Conservation (phyloP, 129 eudicot genomes). For the Dittrichia graveolens region DNA sequence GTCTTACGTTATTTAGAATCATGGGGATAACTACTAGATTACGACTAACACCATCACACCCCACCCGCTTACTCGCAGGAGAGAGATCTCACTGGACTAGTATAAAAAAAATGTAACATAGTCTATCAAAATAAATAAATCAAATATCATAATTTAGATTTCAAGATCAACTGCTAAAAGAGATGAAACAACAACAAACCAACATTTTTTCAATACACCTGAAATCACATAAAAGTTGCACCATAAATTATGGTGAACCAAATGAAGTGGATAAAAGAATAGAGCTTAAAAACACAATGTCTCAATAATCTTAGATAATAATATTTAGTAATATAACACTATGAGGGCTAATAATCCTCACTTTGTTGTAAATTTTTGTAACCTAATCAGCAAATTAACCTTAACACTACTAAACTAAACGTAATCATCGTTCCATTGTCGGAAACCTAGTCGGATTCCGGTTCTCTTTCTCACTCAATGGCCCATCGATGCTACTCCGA, state of each 20-base stretch:
- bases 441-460: slow-evolving; percentile 37
- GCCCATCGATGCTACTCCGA: slow-evolving; percentile 36
- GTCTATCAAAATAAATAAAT: no score
- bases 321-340: slow-evolving; percentile 13
- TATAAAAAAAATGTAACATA: no score
- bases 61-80: no score
- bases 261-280: slow-evolving; percentile 32
- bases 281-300: background rate
- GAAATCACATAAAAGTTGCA: background rate
- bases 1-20: no score
- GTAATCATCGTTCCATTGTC: slow-evolving; percentile 24
- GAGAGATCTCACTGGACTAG: no score
- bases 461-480: slow-evolving; percentile 47
- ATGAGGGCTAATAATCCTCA: slow-evolving; percentile 34
- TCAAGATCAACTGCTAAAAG: no score
- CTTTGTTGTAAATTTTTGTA: slow-evolving; percentile 9
- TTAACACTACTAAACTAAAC: background rate
- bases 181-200: background rate
- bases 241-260: slow-evolving; percentile 21
- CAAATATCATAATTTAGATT: no score
- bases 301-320: slow-evolving; percentile 16
- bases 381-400: slow-evolving; percentile 18
- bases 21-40: no score
- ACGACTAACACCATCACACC: no score
- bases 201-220: background rate